Base-by-base conservation (phyloP, 352 stramenopile genomes). In the Globisporangium nodosum region DNA sequence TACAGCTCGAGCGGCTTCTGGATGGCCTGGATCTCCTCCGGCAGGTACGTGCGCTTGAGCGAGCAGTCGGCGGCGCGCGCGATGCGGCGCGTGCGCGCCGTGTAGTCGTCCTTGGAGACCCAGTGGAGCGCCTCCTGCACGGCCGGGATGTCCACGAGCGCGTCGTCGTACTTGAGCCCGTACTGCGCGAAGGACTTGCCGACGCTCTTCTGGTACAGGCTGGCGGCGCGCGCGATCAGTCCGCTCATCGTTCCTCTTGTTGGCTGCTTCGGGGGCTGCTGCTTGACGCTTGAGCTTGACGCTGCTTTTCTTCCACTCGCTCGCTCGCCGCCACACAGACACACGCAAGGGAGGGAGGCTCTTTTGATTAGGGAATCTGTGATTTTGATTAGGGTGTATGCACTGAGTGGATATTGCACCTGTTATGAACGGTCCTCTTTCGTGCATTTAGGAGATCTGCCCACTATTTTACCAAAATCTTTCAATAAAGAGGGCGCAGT, bases 81-180 rank as follows among this genome's bases (percentile, higher is more conserved):
- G 48, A 93, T 89, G 61, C 86, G 83, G 74, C 88, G 87, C 57
- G 78, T 90, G 65, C 86, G 81, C 40, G 70, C 68, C 24, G 78
- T 73, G 69, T 90, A 88, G 27, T 92, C 78, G 21, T 92, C 81
- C 63, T 83, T 82, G 35, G 65, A 74, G 64, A 95, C 66, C 84
- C 82, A 93, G 69, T 90, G 67, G 42, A 94, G 71, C 33, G 86
- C 84, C 67, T 81, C 76, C 77, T 94, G 81, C 57, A 93, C 73
- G 56, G 85, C 80, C 40, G 75, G 68, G 59, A 84, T 88, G 62
- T 95, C 86, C 50, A 95, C 86, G 55, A 95, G 75, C 20, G 70
- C 73, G 58, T 95, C 86, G 60, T 95, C 85, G 66, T 95, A 95
- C 78, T 92, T 92, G 68, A 95, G 64, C 54, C 85, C 85, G 71